A percentile compares a stretch with the other conserved stretches of the same genome.
Evolutionary conservation across 2,329 filamentous ascomycete species (phyloP).

Genomic region (Blumeria graminis): DNA sequence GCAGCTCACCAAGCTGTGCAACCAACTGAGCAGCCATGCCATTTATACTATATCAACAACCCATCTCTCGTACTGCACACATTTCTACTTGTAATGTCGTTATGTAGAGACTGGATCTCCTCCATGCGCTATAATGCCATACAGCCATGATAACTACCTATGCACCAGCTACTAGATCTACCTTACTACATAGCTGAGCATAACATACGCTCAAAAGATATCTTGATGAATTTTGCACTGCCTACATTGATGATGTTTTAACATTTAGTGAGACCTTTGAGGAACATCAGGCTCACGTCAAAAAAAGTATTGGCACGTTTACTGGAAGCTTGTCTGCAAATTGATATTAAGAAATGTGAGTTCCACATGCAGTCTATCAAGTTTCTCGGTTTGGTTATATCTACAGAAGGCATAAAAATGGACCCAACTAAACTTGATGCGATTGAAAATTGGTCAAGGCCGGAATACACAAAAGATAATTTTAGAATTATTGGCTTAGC

Average conservation of each 20-base stretch:
- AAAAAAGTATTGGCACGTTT: background rate
- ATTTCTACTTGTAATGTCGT: no score
- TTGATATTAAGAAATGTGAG: background rate
- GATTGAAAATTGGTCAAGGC: background rate
- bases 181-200: no score
- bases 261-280: conserved; percentile 3
- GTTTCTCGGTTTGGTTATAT: background rate
- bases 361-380: background rate
- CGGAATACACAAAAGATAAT: background rate
- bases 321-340: background rate
- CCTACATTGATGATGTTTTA: background rate
- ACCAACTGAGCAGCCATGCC: no score
- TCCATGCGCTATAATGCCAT: no score
- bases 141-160: no score
- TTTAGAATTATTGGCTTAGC: background rate
- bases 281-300: background rate
- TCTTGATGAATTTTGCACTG: background rate
- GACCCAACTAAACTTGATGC: background rate
- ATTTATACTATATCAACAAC: no score
- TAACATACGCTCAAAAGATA: no score
- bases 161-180: no score
- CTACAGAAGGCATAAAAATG: background rate
- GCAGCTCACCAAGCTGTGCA: no score
- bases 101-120: no score
- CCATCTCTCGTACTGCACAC: no score